Conservation (phyloP, 768 basidiomycete genomes). For the Xanthoconium stramineum region DNA sequence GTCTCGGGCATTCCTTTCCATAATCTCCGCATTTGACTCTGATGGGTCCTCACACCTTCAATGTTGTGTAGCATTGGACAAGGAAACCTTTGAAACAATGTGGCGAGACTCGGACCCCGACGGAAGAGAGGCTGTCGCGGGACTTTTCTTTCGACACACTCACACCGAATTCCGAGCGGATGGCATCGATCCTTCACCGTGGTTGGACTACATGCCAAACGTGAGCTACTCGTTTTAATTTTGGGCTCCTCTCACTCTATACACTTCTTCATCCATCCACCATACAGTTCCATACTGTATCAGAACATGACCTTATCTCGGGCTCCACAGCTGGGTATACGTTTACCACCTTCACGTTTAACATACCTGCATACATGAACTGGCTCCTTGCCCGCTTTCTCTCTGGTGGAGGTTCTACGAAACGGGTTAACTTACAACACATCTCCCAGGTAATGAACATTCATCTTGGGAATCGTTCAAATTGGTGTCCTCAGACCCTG, state of each 20-base stretch:
- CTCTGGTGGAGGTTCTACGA: constrained; percentile 54
- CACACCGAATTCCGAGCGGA: constrained; percentile 61
- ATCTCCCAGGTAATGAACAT: constrained; percentile 50
- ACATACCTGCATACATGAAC: constrained; percentile 58
- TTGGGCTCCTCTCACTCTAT: background rate
- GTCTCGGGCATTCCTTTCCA: background rate
- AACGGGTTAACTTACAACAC: constrained; percentile 63
- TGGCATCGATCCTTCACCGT: constrained; percentile 29
- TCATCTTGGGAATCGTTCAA: background rate
- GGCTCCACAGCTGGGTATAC: constrained; percentile 47
- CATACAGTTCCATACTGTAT: constrained; percentile 35
- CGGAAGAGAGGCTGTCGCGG: constrained; percentile 42
- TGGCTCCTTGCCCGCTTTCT: constrained; percentile 63
- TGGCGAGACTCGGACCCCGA: constrained; percentile 68
- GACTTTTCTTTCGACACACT: constrained; percentile 59
- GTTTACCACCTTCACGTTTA: constrained; percentile 69
- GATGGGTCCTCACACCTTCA: background rate
- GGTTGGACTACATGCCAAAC: constrained; percentile 52
- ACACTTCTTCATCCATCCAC: background rate
- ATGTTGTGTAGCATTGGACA: constrained; percentile 53
- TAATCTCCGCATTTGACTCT: background rate
- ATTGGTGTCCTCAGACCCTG: background rate
- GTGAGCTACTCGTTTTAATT: constrained; percentile 31
- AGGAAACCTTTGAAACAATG: constrained; percentile 71
- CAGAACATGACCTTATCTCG: constrained; percentile 39